Evolutionary conservation across 1,284 basidiomycete genomes (phyloP).

Genomic region (Cerioporus squamosus): DNA sequence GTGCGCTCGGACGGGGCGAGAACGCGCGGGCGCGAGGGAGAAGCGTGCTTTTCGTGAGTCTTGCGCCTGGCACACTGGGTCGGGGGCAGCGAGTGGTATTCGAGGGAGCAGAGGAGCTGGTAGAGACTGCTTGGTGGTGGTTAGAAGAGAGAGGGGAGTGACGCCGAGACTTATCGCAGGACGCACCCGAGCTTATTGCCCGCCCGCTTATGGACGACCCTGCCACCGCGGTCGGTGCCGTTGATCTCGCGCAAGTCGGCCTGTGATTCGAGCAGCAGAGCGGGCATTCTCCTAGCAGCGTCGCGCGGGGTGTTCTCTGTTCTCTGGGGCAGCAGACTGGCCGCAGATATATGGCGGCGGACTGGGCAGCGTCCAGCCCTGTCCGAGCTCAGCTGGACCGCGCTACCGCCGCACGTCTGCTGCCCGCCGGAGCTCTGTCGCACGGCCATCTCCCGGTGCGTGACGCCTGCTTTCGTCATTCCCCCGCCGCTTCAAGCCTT

Average conservation of each 20-base stretch:
- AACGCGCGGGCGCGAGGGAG: slow-evolving; percentile 3
- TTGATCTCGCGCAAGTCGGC: slow-evolving; percentile 13
- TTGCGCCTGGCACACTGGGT: neutral
- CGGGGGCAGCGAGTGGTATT: slow-evolving; percentile 5
- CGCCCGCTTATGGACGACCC: slow-evolving; percentile 19
- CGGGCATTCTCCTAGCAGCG: slow-evolving; percentile 13
- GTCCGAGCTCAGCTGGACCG: slow-evolving; percentile 3
- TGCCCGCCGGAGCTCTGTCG: no score
- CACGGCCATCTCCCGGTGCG: neutral
- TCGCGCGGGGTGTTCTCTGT: neutral
- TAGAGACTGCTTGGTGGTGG: slow-evolving; percentile 21
- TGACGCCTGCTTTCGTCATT: slow-evolving; percentile 15
- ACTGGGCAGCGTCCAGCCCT: neutral
- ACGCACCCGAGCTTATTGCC: slow-evolving; percentile 27
- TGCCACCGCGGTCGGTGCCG: slow-evolving; percentile 9
- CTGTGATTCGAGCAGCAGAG: slow-evolving; percentile 21
- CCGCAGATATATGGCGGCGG: slow-evolving; percentile 3
- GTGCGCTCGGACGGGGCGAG: slow-evolving; percentile 1
- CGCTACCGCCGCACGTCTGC: slow-evolving; percentile 21
- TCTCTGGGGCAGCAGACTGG: neutral
- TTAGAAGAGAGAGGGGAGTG: slow-evolving; percentile 10
- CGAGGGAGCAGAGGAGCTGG: slow-evolving; percentile 19
- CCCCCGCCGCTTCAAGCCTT: neutral
- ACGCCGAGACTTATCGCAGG: slow-evolving; percentile 23
- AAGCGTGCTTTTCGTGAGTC: neutral